Evolutionary conservation across 495 filamentous ascomycete genomes (phyloP).

Genomic region (Pyronema omphalodes): DNA sequence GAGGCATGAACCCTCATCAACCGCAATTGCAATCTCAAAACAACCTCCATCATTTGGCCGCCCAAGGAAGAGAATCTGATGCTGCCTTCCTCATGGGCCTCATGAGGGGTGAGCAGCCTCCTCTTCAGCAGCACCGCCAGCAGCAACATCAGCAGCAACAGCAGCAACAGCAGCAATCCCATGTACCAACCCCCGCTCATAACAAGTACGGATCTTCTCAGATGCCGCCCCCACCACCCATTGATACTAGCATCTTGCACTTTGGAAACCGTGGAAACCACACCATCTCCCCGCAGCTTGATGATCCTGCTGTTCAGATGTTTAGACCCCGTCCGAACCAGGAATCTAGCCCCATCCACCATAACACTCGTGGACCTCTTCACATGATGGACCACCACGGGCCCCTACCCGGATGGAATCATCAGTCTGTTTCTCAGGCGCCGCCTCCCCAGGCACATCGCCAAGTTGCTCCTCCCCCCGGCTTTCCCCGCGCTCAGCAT

Average conservation of each 20-base stretch:
- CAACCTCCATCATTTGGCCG: constrained; percentile 4
- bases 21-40: constrained; percentile 13
- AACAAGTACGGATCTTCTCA: constrained; percentile 23
- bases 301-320: constrained; percentile 21
- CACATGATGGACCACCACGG: constrained; percentile 23
- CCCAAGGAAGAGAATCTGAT: constrained; percentile 3
- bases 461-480: constrained; percentile 22
- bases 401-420: constrained; percentile 18
- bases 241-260: constrained; percentile 22
- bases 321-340: constrained; percentile 17
- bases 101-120: constrained; percentile 22
- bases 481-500: constrained; percentile 16
- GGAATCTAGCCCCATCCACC: constrained; percentile 16
- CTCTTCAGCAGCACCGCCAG: constrained; percentile 8
- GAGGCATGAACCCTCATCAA: constrained; percentile 9
- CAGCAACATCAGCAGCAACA: constrained; percentile 8
- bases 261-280: constrained; percentile 20
- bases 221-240: constrained; percentile 23
- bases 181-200: constrained; percentile 16
- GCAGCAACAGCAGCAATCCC: constrained; percentile 4
- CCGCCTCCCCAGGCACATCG: constrained; percentile 19
- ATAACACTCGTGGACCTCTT: constrained; percentile 17
- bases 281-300: constrained; percentile 19
- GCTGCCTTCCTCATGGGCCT: constrained; percentile 18
- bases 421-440: constrained; percentile 14